Base-by-base conservation (phyloP, 2,329 filamentous ascomycete species). In the Aspergillus carbonarius region DNA sequence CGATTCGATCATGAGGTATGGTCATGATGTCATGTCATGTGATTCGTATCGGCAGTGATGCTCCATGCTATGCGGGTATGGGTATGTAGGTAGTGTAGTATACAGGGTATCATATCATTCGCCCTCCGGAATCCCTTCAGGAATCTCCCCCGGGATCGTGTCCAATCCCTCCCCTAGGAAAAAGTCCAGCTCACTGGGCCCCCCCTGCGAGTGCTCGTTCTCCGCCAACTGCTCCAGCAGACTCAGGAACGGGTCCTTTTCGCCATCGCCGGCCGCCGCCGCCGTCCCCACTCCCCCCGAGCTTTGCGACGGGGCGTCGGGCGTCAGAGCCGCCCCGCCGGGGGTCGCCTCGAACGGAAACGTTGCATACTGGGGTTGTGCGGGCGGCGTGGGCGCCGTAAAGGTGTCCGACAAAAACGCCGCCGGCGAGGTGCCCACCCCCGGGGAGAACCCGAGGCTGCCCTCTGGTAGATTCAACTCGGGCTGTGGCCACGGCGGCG, bases 171-270 rank as follows among this genome's bases (percentile, higher is more conserved):
- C 83, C 3, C 74, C 75, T 18, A 93, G 76, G 69, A 93, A 93
- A 75, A 91, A 93, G 72, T 93, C 90, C 67, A 95, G 77, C 69
- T 93, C 90, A 63, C 83, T 88, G 12, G 88, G 88, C 9, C 87
- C 84, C 0, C 88, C 89, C 53, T 84, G 71, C 7, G 68, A 71
- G 58, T 89, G 84, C 74, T 93, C 90, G 67, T 91, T 92, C 74
- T 95, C 90, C 0, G 90, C 91, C 59, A 95, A 80, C 75, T 95
- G 90, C 72, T 95, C 91, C 35, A 95, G 77, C 42, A 95, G 76
- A 61, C 85, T 90, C 40, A 95, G 74, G 69, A 96, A 95, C 0
- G 91, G 90, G 69, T 95, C 91, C 66, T 90, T 92, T 64, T 93
- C 90, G 18, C 87, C 81, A 1, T 77, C 81, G 0, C 79, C 80